A percentile compares a stretch with the other conserved stretches of the same genome.
Conservation (phyloP, 2,329 filamentous ascomycete genomes). For the Aspergillus sp. region DNA sequence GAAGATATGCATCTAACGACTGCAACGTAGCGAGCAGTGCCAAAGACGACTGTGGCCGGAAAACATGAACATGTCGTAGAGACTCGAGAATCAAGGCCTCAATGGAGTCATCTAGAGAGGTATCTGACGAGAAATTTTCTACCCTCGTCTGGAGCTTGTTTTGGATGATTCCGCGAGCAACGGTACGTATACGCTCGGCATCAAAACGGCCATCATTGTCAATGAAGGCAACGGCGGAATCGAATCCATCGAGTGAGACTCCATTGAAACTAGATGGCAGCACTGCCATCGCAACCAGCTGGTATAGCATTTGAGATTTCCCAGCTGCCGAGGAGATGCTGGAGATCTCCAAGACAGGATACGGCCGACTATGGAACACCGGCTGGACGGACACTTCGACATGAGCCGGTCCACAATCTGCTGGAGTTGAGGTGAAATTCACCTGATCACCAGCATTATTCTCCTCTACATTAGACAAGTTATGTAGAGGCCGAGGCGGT, state of each 20-base stretch:
- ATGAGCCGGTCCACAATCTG: neutral
- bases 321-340: slow-evolving; percentile 53
- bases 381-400: neutral
- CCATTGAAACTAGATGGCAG: slow-evolving; percentile 44
- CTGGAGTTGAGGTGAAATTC: neutral
- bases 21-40: slow-evolving; percentile 52
- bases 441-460: neutral
- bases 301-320: slow-evolving; percentile 61
- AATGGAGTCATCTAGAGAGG: neutral
- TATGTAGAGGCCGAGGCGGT: slow-evolving; percentile 11
- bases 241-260: slow-evolving; percentile 44
- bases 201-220: slow-evolving; percentile 58
- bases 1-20: slow-evolving; percentile 51
- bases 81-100: slow-evolving; percentile 35
- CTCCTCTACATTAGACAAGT: neutral
- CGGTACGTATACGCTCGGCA: slow-evolving; percentile 44
- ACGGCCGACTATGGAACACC: slow-evolving; percentile 8
- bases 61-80: slow-evolving; percentile 59
- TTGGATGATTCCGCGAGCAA: slow-evolving; percentile 29
- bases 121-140: neutral
- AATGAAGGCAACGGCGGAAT: slow-evolving; percentile 54
- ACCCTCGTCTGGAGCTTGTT: slow-evolving; percentile 7
- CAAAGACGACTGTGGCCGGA: slow-evolving; percentile 53
- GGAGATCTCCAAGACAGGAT: slow-evolving; percentile 54
- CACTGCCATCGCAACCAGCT: slow-evolving; percentile 52